Base-by-base conservation (phyloP, 352 stramenopile genomes). In the Hyaloperonospora arabidopsidis region DNA sequence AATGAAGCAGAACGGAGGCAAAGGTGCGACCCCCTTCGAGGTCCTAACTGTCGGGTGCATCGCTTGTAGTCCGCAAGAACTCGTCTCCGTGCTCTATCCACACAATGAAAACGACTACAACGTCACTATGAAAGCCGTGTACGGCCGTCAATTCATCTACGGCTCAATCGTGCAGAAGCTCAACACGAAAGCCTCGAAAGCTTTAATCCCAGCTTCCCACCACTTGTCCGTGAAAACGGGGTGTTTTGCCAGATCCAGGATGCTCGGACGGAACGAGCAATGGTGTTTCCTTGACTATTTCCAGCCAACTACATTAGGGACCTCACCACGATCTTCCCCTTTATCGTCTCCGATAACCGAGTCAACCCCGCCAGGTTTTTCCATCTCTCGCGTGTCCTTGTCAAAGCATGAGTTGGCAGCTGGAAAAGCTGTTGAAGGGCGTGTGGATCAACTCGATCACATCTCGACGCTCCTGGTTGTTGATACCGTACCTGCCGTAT, bases 221-320 rank as follows among this genome's bases (percentile, higher is more conserved):
- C 66, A 72, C 38, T 36, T 83, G 12, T 54, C 58, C 5, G 70
- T 83, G 5, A 72, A 65, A 41, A 81, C 73, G 2, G 60, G 54
- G 2, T 71, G 65, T 21, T 84, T 81, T 23, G 58, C 62, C 25
- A 63, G 66, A 2, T 76, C 70, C 0, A 61, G 54, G 6, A 36
- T 75, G 8, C 29, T 79, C 1, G 67, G 53, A 8, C 61, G 53
- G 10, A 76, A 79, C 17, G 65, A 83, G 36, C 61, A 79, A 45
- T 79, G 70, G 70, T 79, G 67, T 32, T 82, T 72, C 40, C 61
- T 82, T 10, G 72, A 82, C 36, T 61, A 67, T 23, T 77, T 75
- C 41, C 64, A 69, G 34, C 68, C 56, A n/a, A n/a, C n/a, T n/a
- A n/a, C n/a, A n/a, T n/a, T n/a, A n/a, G n/a, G n/a, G n/a, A n/a